Base-by-base conservation (phyloP, 306 rosid genomes). In the Quercus cerris region DNA sequence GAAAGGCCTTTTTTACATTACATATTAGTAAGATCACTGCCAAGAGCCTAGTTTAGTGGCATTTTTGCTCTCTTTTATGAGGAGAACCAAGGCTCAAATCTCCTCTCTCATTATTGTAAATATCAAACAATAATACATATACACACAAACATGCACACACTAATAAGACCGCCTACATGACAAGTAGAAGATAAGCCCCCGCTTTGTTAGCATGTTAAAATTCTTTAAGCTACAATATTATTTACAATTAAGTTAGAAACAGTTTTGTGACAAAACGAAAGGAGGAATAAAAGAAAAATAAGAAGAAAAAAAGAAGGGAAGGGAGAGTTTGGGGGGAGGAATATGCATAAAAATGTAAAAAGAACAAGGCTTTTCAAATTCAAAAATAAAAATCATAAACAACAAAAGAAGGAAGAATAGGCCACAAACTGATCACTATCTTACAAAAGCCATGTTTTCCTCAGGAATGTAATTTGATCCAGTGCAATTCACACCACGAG, bases 381-480 rank as follows among this genome's bases (percentile, higher is more conserved):
- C 28, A 73, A 5, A 30, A 12, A 22, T 5, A 46, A 81, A 74
- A 13, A 57, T 49, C 58, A n/a, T 81, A 84, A 77, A 78, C 56
- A 58, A 41, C 3, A 35, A 63, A 74, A 69, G 73, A 75, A 77
- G 71, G 80, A 15, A 77, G 70, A 59, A 67, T 66, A 73, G 75
- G 46, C 46, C 5, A 66, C 49, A 84, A 88, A 86, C 86, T 81
- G 73, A 70, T 89, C 77, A 83, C 73, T 85, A 85, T 75, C 70
- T 62, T 80, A 77, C 86, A 70, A 85, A 81, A 18, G 87, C 88
- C 38, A 33, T 5, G 38, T 33, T 33, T 25, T 62, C 28, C 46
- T 86, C 89, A 0, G 94, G 82, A 76, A 82, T 80, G 84, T 85
- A 88, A 81, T 84, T 87, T 52, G 87, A 79, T 78, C 89, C 86